Percentiles rank a stretch among this genome's conserved stretches.
phyloP scores from a whole-genome alignment of 1,284 basidiomycete species.

The Rhodotorula sp. region DNA sequence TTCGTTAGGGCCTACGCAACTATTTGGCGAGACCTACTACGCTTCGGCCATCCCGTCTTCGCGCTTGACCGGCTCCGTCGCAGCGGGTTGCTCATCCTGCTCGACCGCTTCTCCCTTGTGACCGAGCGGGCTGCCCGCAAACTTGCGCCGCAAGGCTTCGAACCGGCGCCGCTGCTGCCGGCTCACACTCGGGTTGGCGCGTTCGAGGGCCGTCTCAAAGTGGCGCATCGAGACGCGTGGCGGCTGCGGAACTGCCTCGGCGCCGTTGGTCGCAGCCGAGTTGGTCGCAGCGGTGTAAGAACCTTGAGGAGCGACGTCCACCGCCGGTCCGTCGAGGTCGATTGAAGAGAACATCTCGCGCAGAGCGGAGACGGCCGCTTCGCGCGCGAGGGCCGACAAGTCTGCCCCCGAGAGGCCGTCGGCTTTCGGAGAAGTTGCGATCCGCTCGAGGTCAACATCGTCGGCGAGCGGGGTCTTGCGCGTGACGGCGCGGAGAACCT shows the following conservation, averaged over 20 bases:
- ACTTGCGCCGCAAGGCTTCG: constrained; percentile 71
- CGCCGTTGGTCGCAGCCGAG: neutral
- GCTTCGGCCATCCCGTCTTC: neutral
- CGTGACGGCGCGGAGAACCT: constrained; percentile 76
- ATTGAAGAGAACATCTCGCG: constrained; percentile 66
- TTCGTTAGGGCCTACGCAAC: too few species aligned
- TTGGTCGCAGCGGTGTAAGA: constrained; percentile 5
- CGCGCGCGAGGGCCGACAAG: constrained; percentile 77
- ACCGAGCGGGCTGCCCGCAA: constrained; percentile 61
- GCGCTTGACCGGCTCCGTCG: neutral
- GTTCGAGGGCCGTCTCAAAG: constrained; percentile 72
- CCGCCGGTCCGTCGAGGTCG: constrained; percentile 57
- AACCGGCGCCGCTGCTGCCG: constrained; percentile 76
- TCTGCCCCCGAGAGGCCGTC: constrained; percentile 90
- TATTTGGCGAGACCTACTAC: neutral
- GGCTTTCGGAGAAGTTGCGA: constrained; percentile 59
- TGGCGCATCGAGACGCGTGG: constrained; percentile 60
- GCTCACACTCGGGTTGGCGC: constrained; percentile 84
- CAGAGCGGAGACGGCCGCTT: constrained; percentile 84
- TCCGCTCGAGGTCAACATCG: constrained; percentile 49
- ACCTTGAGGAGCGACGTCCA: constrained; percentile 36
- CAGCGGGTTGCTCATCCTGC: constrained; percentile 9
- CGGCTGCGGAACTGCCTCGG: neutral
- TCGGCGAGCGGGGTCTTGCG: constrained; percentile 67
- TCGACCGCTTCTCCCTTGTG: constrained; percentile 34